Evolutionary conservation across 2,329 filamentous ascomycete species (phyloP), one percentile per base, ranked within the genome.

Genomic region (Macrophomina phaseolina): DNA sequence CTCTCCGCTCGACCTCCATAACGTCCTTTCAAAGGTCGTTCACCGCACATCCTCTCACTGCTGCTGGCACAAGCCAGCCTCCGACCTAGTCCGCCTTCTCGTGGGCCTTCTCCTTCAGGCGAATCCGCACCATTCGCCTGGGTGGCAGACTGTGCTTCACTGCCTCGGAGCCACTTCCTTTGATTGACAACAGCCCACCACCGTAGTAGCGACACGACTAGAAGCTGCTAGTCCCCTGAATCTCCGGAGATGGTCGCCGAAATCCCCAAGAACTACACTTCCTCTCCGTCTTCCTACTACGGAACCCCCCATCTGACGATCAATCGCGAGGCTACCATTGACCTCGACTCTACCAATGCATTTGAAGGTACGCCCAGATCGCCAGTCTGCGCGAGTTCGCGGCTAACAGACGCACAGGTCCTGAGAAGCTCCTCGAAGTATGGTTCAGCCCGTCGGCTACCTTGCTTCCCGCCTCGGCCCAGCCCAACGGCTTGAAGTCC

Each of bases 101-200:
- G 91, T 95, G 93, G 92, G 93, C 92, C 93, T 95, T 93, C 92
- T 95, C 91, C 94, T 85, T 94, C 92, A 91, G 89, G 87, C 93
- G 91, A 86, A 91, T 91, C 90, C 89, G 88, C 91, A 93, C 90
- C 58, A 61, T 94, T 94, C 92, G 92, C 94, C 93, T 96, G 92
- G 89, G 92, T 87, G 89, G 91, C 89, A 96, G 93, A 93, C 91
- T 93, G 93, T 92, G 93, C 93, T 95, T 91, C 91, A 91, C 90
- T 70, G 72, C 45, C 71, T 68, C 69, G 69, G 64, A 72, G 72
- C 73, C 71, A 76, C 69, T 69, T 61, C 11, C 38, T 42, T 16
- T 55, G 23, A 23, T 23, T 63, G 49, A 32, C 48, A 48, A 45
- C 38, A 4, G 30, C 5, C 48, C 38, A 34, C 42, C 42, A 28